Evolutionary conservation across 768 basidiomycete species (phyloP).

Genomic region (Calvatia gigantea): DNA sequence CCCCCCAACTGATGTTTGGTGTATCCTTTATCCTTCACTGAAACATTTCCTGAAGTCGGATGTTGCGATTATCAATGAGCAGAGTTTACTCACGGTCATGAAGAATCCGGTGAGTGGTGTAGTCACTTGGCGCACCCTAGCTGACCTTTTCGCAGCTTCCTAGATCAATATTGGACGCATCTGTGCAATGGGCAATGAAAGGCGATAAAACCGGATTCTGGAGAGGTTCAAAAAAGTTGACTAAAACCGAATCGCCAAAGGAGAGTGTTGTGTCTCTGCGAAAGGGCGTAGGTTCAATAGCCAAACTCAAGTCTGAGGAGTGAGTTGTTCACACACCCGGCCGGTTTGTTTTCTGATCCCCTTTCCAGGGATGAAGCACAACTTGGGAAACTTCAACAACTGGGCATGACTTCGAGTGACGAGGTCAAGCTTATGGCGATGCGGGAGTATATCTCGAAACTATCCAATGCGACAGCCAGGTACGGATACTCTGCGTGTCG

Average conservation of each 20-base stretch:
- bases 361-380: constrained; percentile 69
- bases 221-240: constrained; percentile 49
- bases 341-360: constrained; percentile 2
- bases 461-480: constrained; percentile 79
- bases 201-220: constrained; percentile 80
- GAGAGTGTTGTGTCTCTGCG: constrained; percentile 69
- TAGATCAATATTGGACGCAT: constrained; percentile 79
- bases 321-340: constrained; percentile 28
- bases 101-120: constrained; percentile 65
- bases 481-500: constrained; percentile 24
- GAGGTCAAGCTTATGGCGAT: constrained; percentile 86
- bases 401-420: constrained; percentile 81
- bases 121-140: background rate
- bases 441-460: constrained; percentile 83
- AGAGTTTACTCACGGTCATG: constrained; percentile 69
- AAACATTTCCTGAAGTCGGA: constrained; percentile 86
- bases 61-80: constrained; percentile 68
- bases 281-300: constrained; percentile 40
- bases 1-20: constrained; percentile 90
- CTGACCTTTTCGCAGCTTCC: constrained; percentile 38
- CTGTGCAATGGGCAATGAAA: constrained; percentile 86
- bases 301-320: constrained; percentile 72
- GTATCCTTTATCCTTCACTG: constrained; percentile 90
- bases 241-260: constrained; percentile 62
- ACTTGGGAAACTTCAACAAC: constrained; percentile 72